These are phyloP conservation scores for Marasmius oreades DNA, from an alignment of 1,284 basidiomycete genomes.

Conservation along the genomic window DNA sequence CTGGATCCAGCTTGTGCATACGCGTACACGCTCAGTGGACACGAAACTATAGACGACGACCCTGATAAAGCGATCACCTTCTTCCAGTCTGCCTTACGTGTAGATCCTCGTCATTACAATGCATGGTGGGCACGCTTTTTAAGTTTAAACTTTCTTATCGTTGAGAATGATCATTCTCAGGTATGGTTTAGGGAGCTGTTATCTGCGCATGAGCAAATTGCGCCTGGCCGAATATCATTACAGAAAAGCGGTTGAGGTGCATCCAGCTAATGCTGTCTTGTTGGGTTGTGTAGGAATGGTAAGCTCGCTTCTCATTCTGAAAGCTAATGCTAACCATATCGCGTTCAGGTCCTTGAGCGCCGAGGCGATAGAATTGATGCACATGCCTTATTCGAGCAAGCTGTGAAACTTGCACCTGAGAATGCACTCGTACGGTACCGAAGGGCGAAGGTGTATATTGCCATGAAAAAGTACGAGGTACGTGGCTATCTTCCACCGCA, in stretches of 20 bases:
- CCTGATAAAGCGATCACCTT: constrained; percentile 84
- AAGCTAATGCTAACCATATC: constrained; percentile 21
- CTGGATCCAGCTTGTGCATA: constrained; percentile 85
- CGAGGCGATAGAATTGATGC: constrained; percentile 72
- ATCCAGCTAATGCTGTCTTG: constrained; percentile 87
- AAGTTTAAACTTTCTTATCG: constrained; percentile 15
- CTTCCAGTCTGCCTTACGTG: constrained; percentile 86
- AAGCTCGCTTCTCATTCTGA: constrained; percentile 28
- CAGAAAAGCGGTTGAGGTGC: constrained; percentile 84
- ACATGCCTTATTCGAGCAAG: constrained; percentile 74
- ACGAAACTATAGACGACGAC: constrained; percentile 93
- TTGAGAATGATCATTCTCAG: constrained; percentile 46
- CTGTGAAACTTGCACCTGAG: constrained; percentile 71
- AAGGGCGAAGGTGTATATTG: constrained; percentile 83
- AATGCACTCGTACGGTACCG: constrained; percentile 90
- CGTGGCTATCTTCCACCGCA: constrained; percentile 30
- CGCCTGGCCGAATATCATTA: constrained; percentile 93
- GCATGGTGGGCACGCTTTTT: constrained; percentile 69
- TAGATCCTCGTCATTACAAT: constrained; percentile 89
- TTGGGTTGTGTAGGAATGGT: constrained; percentile 91
- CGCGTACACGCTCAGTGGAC: constrained; percentile 90
- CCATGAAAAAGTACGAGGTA: constrained; percentile 78
- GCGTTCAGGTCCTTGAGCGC: constrained; percentile 75
- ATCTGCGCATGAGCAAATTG: constrained; percentile 87
- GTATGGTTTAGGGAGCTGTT: constrained; percentile 96